Evolutionary conservation across 2,329 filamentous ascomycete species (phyloP).

Genomic region (Phoma sp.): DNA sequence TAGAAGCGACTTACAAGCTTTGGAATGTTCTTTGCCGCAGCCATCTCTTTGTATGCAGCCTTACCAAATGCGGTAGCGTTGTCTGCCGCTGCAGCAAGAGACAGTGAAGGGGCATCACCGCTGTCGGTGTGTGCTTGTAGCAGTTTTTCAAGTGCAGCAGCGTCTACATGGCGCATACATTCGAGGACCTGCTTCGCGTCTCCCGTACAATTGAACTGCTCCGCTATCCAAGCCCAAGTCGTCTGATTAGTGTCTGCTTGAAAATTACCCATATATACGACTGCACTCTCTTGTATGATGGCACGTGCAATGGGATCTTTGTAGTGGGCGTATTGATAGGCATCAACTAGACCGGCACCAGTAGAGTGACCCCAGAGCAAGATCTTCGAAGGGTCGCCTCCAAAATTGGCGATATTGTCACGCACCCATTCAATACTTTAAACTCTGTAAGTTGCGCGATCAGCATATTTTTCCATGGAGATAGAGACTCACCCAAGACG

Average conservation of each 20-base stretch:
- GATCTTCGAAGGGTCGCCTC: slow-evolving; percentile 35
- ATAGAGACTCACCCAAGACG: background rate
- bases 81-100: background rate
- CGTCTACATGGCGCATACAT: background rate
- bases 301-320: slow-evolving; percentile 55
- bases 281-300: slow-evolving; percentile 30
- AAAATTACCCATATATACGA: background rate
- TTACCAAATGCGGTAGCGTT: background rate
- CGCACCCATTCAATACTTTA: slow-evolving; percentile 38
- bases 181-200: background rate
- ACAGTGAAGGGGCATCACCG: background rate
- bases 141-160: background rate
- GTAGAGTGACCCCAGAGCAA: slow-evolving; percentile 44
- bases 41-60: background rate
- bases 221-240: background rate
- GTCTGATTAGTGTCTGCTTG: background rate
- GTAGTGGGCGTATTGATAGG: slow-evolving; percentile 50
- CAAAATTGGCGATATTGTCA: slow-evolving; percentile 43
- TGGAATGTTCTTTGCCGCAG: background rate
- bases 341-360: slow-evolving; percentile 23
- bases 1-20: background rate
- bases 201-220: background rate
- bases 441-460: slow-evolving; percentile 31
- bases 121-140: background rate
- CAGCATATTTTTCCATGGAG: background rate